phyloP scores from a whole-genome alignment of 2,329 filamentous ascomycete species.

The Fusarium dimerum region DNA sequence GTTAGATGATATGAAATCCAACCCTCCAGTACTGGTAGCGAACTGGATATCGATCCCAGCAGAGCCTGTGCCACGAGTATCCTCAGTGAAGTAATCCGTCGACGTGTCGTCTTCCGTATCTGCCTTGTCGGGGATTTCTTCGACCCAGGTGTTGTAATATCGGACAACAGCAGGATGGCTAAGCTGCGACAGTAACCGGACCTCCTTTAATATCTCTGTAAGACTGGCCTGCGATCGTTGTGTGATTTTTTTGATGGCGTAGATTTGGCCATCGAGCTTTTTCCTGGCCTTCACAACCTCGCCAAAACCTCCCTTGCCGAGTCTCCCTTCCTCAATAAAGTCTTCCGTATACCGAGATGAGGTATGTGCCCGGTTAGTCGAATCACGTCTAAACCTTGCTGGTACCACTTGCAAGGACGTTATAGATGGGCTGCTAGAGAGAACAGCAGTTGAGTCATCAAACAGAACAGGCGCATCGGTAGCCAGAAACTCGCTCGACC shows the following conservation, averaged over 20 bases:
- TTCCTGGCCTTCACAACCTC: constrained; percentile 95
- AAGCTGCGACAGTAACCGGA: constrained; percentile 85
- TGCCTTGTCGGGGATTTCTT: constrained; percentile 61
- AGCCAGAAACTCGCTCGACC: constrained; percentile 65
- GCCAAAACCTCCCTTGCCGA: constrained; percentile 93
- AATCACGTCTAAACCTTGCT: constrained; percentile 61
- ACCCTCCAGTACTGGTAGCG: constrained; percentile 71
- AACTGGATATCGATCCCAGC: constrained; percentile 56
- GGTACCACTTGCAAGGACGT: constrained; percentile 45
- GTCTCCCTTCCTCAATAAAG: constrained; percentile 83
- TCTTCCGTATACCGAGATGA: constrained; percentile 83
- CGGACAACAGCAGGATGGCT: constrained; percentile 86
- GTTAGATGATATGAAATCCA: constrained; percentile 92
- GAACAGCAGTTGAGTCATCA: constrained; percentile 43
- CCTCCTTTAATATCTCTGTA: constrained; percentile 81
- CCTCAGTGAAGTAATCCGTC: constrained; percentile 47
- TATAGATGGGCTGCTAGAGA: constrained; percentile 45
- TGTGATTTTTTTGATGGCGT: constrained; percentile 95
- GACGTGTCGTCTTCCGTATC: constrained; percentile 60
- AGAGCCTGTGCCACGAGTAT: constrained; percentile 40
- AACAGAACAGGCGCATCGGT: constrained; percentile 62
- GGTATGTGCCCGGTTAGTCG: constrained; percentile 50
- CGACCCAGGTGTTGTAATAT: constrained; percentile 95
- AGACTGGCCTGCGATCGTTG: constrained; percentile 77
- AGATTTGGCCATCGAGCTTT: constrained; percentile 89